Evolutionary conservation across 495 filamentous ascomycete species (phyloP), one percentile per base, ranked within the genome.

Genomic region (Neurospora sp.): DNA sequence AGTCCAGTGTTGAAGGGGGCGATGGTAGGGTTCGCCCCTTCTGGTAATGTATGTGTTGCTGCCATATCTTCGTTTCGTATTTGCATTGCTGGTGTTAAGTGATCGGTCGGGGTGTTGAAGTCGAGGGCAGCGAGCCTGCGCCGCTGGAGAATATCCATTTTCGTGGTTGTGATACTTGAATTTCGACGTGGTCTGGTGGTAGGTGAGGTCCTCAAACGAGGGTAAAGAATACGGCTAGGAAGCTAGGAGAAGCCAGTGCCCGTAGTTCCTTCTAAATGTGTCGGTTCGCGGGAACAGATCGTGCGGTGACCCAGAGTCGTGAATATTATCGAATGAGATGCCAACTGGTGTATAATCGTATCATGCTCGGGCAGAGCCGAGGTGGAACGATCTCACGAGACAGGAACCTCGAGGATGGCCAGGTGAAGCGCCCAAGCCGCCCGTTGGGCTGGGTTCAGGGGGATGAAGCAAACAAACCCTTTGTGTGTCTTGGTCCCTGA

Each of bases 1-100:
- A 89, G 79, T 16, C 79, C 82, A 0, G 83, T 85, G 70, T 81
- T 78, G 77, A 82, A 89, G 9, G 84, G 83, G 6, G 82, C 81
- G 31, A 89, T 85, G 40, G 84, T 85, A 1, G 79, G 75, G 62
- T 74, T 79, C 44, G 44, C 74, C 37, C 39, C 38, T 1, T 40
- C n/a, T 5, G 75, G 54, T 10, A 54, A 69, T 44, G 72, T 71
- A 23, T 42, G 39, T 70, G 74, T 72, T 66, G 75, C 37, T 70
- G 42, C 48, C 66, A 48, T 70, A 39, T 40, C 70, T 41, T 27
- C 73, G 71, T 72, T 74, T 72, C 73, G 71, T 70, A 23, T 35
- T 46, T 75, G 72, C 73, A 76, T 40, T 71, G 39, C 18, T 48
- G 75, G 66, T 40, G 78, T 59, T 31, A 72, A 18, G 18, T 42